These are phyloP conservation scores for Apiotrichum sp. DNA, from an alignment of 1,284 basidiomycete genomes.

Conservation along the genomic window DNA sequence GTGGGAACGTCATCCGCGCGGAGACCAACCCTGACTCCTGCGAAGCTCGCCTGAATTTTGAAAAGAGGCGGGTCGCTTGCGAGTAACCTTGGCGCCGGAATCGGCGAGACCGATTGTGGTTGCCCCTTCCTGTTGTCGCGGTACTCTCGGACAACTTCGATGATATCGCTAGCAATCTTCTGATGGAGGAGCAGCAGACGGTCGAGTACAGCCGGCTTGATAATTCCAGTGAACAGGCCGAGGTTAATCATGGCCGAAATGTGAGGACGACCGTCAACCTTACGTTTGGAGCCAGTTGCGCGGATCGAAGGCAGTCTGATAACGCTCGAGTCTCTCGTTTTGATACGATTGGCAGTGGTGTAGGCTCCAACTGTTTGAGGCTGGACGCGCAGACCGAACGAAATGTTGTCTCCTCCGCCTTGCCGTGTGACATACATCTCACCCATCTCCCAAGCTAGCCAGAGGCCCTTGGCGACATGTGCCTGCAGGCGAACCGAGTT, in stretches of 20 bases:
- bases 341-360: constrained; percentile 23
- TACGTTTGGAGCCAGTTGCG: constrained; percentile 16
- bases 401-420: constrained; percentile 14
- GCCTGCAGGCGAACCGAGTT: constrained; percentile 23
- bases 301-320: constrained; percentile 24
- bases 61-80: constrained; percentile 9
- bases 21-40: constrained; percentile 35
- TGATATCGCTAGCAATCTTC: constrained; percentile 32
- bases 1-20: constrained; percentile 40
- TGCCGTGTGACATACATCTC: constrained; percentile 25
- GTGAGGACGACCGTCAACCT: constrained; percentile 1
- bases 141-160: constrained; percentile 24
- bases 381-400: constrained; percentile 28
- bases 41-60: constrained; percentile 26
- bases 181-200: constrained; percentile 40
- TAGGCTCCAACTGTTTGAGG: constrained; percentile 38
- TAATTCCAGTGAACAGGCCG: constrained; percentile 40
- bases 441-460: constrained; percentile 40
- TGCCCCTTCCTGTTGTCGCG: background rate
- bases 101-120: background rate
- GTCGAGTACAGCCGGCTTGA: constrained; percentile 43
- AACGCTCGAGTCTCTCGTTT: constrained; percentile 25
- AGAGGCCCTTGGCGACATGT: constrained; percentile 34
- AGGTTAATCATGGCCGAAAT: constrained; percentile 31
- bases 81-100: background rate